These are phyloP conservation scores for Penicillium hordei DNA, from an alignment of 2,329 filamentous ascomycete species.

Conservation along the genomic window DNA sequence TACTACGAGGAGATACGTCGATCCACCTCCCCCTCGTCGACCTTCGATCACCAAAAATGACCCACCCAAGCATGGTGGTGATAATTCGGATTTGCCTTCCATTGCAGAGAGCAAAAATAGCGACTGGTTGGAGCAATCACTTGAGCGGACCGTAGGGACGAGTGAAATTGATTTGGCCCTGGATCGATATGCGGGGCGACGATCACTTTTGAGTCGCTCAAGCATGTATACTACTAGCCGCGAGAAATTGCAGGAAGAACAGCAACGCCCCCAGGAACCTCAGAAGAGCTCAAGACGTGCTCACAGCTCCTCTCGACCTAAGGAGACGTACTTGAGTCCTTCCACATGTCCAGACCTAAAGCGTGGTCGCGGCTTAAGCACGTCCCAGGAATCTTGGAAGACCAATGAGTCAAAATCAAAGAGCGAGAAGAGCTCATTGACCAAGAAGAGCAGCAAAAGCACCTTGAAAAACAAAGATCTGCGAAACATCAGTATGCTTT, in stretches of 20 bases:
- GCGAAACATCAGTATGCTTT: constrained; percentile 48
- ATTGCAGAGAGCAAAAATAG: constrained; percentile 22
- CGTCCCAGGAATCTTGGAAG: constrained; percentile 22
- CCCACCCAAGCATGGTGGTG: constrained; percentile 13
- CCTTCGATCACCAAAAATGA: constrained; percentile 13
- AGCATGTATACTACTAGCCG: constrained; percentile 26
- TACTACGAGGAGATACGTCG: constrained; percentile 31
- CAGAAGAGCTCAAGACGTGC: constrained; percentile 20
- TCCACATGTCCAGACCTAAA: constrained; percentile 15
- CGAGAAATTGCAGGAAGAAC: constrained; percentile 23
- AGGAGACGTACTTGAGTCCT: constrained; percentile 29
- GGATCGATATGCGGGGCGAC: constrained; percentile 29
- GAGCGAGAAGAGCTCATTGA: constrained; percentile 26
- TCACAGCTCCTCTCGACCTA: constrained; percentile 27
- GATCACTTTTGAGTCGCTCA: constrained; percentile 26
- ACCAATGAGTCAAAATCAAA: constrained; percentile 14
- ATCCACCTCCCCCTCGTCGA: constrained; percentile 23
- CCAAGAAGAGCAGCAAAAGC: constrained; percentile 41
- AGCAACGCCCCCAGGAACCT: constrained; percentile 20
- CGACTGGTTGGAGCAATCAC: constrained; percentile 27
- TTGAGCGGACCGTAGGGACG: constrained; percentile 33
- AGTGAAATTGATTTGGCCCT: constrained; percentile 37
- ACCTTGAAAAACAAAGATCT: constrained; percentile 43
- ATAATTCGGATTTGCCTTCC: constrained; percentile 20
- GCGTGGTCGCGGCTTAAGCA: constrained; percentile 17